Base-by-base conservation (phyloP, 805 yeast genomes). In the Ogataea thermomethanolica region DNA sequence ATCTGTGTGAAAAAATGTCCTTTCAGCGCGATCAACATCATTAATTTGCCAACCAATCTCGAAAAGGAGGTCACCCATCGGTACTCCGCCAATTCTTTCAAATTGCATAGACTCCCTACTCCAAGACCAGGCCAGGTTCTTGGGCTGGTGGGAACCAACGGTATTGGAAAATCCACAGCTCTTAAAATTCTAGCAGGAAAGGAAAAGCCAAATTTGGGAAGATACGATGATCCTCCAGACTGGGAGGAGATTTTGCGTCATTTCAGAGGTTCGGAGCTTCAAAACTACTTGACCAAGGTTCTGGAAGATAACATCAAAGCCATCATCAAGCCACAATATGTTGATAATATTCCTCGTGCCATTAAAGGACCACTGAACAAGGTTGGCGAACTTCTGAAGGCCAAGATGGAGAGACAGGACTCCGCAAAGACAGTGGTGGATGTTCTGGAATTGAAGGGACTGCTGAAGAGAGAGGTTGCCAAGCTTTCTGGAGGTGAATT, bases 101-200 rank as follows among this genome's bases (percentile, higher is more conserved):
- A 93, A 67, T 76, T 93, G 59, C 99, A 93, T 66, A 79, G 99
- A 66, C 74, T 93, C 58, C 99, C 99, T 20, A 90, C 95, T 42
- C 99, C 99, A 49, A 85, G 99, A 69, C 98, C 99, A 2, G 98
- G 98, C 46, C 99, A 93, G 70, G 99, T 93, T 23, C 74, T 93
- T 50, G 99, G 99, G 53, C 77, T 93, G 53, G 99, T 93, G 37
- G 99, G 99, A 58, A 87, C 97, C 46, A 93, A 93, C 73, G 99
- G 99, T 89, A 93, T 93, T 60, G 99, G 99, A 58, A 93, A 93
- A 64, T 85, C 95, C 9, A 93, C 99, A 13, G 99, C 99, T 7
- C 76, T 93, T 62, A 93, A 93, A 70, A 90, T 93, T 59, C 76
- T 93, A 53, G 95, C 97, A 12, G 99, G 98, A 60, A 93, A 91